Conservation (phyloP, 192 early-diverging fungal genomes). For the Glomus cerebriforme region DNA sequence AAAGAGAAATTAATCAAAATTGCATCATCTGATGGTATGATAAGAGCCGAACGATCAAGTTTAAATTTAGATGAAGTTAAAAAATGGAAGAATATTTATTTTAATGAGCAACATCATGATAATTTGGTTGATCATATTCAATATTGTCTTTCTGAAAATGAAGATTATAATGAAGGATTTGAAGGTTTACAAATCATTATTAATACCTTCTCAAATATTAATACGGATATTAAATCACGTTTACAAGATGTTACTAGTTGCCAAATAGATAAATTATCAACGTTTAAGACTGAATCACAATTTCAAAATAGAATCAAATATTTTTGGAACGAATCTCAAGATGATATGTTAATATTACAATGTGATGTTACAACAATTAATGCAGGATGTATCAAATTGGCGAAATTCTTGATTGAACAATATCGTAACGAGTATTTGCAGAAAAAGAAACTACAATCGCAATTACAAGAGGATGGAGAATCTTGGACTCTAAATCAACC, state of each 20-base stretch:
- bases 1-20: constrained; percentile 21
- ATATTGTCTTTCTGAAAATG: no score
- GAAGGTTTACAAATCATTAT: constrained; percentile 20
- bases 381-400: constrained; percentile 26
- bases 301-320: constrained; percentile 17
- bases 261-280: constrained; percentile 29
- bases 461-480: background rate
- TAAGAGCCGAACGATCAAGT: background rate
- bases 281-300: constrained; percentile 25
- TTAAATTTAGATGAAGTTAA: background rate
- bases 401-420: constrained; percentile 28
- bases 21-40: constrained; percentile 18
- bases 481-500: background rate
- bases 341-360: constrained; percentile 25
- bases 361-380: constrained; percentile 25
- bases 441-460: background rate
- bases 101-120: constrained; percentile 5
- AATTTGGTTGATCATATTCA: background rate
- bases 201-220: constrained; percentile 8
- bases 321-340: constrained; percentile 23
- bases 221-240: constrained; percentile 18
- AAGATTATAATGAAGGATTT: no score
- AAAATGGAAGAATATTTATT: constrained; percentile 24
- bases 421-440: constrained; percentile 4
- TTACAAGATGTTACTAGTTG: background rate